phyloP scores from a whole-genome alignment of 2,329 filamentous ascomycete genomes.

The Pseudopyrenochaeta lycopersici region DNA sequence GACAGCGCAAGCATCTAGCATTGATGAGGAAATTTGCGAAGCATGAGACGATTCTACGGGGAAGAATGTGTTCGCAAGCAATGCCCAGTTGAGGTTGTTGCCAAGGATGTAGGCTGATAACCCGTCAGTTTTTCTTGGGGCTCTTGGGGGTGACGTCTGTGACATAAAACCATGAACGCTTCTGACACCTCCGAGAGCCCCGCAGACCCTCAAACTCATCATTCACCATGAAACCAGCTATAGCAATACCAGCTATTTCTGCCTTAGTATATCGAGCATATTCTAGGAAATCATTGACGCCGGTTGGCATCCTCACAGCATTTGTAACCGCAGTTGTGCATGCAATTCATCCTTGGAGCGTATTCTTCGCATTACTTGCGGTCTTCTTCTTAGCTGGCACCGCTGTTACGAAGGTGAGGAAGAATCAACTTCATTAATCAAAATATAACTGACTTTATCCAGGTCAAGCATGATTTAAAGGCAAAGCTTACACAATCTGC shows the following conservation, averaged over 20 bases:
- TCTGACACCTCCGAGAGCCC: constrained; percentile 19
- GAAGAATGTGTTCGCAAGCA: too few species aligned
- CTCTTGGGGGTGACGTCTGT: constrained; percentile 4
- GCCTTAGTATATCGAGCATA: constrained; percentile 52
- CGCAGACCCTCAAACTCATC: constrained; percentile 10
- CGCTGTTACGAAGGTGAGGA: constrained; percentile 76
- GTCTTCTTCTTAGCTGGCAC: constrained; percentile 91
- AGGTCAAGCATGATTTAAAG: constrained; percentile 91
- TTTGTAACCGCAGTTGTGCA: constrained; percentile 79
- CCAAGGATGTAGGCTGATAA: too few species aligned
- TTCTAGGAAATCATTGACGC: constrained; percentile 72
- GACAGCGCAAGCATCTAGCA: too few species aligned
- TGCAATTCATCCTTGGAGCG: constrained; percentile 89
- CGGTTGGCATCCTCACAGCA: constrained; percentile 76
- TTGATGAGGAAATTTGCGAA: too few species aligned
- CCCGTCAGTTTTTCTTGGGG: too few species aligned
- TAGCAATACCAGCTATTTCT: constrained; percentile 44
- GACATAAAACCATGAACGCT: constrained; percentile 10
- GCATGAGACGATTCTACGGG: too few species aligned
- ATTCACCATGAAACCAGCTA: constrained; percentile 38
- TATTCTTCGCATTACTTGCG: constrained; percentile 84
- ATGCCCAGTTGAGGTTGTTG: too few species aligned
- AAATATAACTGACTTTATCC: not conserved
- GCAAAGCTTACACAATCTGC: constrained; percentile 80
- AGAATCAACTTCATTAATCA: too few species aligned